Percentiles rank a stretch among this genome's conserved stretches.
Evolutionary conservation across 352 stramenopile species (phyloP).

Genomic region (Pythium aquatile): DNA sequence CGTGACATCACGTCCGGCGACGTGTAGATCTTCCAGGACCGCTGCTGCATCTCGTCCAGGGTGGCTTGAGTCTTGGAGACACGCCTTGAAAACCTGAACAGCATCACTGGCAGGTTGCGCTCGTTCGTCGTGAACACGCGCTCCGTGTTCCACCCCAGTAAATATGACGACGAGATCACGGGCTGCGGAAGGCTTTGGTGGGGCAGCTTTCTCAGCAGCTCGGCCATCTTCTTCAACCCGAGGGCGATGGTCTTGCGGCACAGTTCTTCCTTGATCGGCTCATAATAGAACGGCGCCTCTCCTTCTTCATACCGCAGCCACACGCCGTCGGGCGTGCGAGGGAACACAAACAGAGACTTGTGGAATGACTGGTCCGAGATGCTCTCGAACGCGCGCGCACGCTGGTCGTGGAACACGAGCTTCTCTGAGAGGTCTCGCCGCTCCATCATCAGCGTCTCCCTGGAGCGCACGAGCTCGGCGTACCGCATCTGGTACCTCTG

Average conservation of each 20-base stretch:
- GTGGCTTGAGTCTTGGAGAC: constrained; percentile 1
- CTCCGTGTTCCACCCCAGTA: constrained; percentile 22
- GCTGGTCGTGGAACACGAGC: constrained; percentile 15
- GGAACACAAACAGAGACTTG: constrained; percentile 27
- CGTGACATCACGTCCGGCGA: constrained; percentile 16
- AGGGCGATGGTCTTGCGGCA: constrained; percentile 20
- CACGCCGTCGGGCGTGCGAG: constrained; percentile 18
- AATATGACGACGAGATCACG: constrained; percentile 4
- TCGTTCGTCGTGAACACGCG: constrained; percentile 17
- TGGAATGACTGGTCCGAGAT: constrained; percentile 22
- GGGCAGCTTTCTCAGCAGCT: constrained; percentile 10
- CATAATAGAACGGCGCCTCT: constrained; percentile 28
- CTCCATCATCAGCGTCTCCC: constrained; percentile 20
- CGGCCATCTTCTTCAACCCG: constrained; percentile 22
- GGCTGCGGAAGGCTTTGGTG: neutral
- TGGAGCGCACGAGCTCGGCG: constrained; percentile 21
- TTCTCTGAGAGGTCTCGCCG: constrained; percentile 4
- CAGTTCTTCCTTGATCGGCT: constrained; percentile 17
- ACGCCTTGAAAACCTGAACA: constrained; percentile 22
- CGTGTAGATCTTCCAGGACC: constrained; percentile 25
- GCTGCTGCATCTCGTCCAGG: constrained; percentile 11
- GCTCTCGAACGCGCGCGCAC: constrained; percentile 22
- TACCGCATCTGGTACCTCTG: constrained; percentile 16
- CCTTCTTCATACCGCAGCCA: constrained; percentile 26
- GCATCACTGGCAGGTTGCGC: constrained; percentile 15